Evolutionary conservation across 2,329 filamentous ascomycete species (phyloP).

Genomic region (Didymella pinodella): DNA sequence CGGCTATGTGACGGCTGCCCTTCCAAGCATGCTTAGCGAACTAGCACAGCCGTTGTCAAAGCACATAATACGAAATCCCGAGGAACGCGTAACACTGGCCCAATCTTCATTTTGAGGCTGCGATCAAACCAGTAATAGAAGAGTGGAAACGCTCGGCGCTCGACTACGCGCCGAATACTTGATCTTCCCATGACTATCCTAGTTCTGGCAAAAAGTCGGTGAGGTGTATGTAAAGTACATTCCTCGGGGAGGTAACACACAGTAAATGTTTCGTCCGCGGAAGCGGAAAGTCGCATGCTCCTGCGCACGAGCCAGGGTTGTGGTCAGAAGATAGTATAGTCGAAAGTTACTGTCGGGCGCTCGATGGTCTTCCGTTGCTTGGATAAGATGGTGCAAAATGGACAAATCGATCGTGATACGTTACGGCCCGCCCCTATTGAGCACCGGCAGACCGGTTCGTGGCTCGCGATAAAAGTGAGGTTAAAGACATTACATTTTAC

Average conservation of each 20-base stretch:
- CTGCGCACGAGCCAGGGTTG: neutral
- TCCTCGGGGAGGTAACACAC: neutral
- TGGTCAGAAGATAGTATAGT: neutral
- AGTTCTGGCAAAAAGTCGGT: neutral
- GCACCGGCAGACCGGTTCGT: neutral
- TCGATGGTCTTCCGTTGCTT: neutral
- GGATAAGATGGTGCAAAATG: neutral
- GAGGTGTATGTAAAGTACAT: neutral
- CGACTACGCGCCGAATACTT: neutral
- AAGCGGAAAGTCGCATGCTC: neutral
- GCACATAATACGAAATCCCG: neutral
- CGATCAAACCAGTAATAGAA: neutral
- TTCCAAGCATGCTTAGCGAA: neutral
- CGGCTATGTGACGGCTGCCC: neutral
- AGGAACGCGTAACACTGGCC: neutral
- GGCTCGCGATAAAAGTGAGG: neutral
- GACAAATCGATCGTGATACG: neutral
- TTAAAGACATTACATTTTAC: neutral
- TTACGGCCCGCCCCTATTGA: neutral
- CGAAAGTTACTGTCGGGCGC: neutral
- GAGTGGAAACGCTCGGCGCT: neutral
- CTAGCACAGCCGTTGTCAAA: neutral
- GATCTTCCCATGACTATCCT: neutral
- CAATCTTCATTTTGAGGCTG: neutral
- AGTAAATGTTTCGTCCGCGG: neutral